phyloP scores from a whole-genome alignment of 2,329 filamentous ascomycete species.

The Colletotrichum simmondsii region DNA sequence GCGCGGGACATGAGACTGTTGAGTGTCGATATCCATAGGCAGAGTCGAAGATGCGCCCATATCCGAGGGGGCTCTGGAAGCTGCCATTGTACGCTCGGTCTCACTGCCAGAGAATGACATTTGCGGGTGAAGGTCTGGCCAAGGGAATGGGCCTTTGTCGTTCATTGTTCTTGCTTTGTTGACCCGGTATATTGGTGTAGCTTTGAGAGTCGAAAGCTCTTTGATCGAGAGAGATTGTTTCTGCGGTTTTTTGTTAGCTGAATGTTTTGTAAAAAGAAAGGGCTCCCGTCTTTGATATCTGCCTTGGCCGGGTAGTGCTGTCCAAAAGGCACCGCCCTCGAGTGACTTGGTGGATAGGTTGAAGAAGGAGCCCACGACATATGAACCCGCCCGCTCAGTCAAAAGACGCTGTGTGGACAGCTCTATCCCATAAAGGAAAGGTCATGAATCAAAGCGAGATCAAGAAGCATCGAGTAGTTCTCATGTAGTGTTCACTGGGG shows the following conservation, averaged over 20 bases:
- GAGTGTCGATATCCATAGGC: too few relatives aligned
- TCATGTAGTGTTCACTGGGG: too few relatives aligned
- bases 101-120: not conserved
- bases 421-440: not conserved
- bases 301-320: too few relatives aligned
- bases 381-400: not conserved
- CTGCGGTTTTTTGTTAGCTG: not conserved
- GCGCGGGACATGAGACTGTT: not conserved
- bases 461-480: not conserved
- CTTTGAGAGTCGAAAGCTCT: not conserved
- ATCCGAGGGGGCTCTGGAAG: not conserved
- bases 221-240: not conserved
- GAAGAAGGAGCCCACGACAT: not conserved
- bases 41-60: not conserved
- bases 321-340: too few relatives aligned
- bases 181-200: not conserved
- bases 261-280: not conserved
- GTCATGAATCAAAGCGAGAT: not conserved
- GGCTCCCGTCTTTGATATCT: not conserved
- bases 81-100: not conserved
- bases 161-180: not conserved
- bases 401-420: not conserved
- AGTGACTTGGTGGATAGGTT: not conserved
- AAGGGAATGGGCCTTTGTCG: not conserved
- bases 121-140: not conserved